Percentiles rank a stretch among this genome's conserved stretches.
Evolutionary conservation across 164 flowering plant species (phyloP).

Genomic region (Umbilicus rupestris): DNA sequence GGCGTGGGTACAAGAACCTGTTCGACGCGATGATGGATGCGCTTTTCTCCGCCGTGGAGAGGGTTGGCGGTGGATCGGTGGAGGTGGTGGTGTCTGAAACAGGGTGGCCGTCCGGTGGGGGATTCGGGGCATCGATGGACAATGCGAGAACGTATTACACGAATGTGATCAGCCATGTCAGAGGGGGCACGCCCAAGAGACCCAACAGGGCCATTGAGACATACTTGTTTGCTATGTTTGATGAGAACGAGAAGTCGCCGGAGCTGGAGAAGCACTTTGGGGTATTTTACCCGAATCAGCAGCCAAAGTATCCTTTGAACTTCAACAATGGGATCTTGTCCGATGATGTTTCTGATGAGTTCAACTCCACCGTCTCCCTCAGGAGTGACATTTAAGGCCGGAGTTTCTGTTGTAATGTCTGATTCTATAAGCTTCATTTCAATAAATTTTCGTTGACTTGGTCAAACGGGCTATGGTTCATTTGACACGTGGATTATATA

Average conservation of each 20-base stretch:
- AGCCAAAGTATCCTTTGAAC: slow-evolving; percentile 16
- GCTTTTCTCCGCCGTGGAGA: slow-evolving; percentile 24
- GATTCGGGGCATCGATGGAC: slow-evolving; percentile 14
- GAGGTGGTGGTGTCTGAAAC: slow-evolving; percentile 34
- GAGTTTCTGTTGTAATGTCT: no score
- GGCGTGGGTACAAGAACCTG: slow-evolving; percentile 18
- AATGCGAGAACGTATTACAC: slow-evolving; percentile 20
- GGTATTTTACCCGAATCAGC: slow-evolving; percentile 18
- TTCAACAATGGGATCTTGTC: slow-evolving; percentile 11
- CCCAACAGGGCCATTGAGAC: slow-evolving; percentile 23
- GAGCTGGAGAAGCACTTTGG: slow-evolving; percentile 24
- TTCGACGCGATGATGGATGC: slow-evolving; percentile 37
- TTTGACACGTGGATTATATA: no score
- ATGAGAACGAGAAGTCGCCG: slow-evolving; percentile 22
- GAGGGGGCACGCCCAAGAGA: slow-evolving; percentile 26
- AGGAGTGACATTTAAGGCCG: slow-evolving; percentile 13
- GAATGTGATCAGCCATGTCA: slow-evolving; percentile 22
- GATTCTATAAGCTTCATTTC: no score
- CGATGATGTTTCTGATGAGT: slow-evolving; percentile 9
- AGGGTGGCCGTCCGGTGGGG: slow-evolving; percentile 37
- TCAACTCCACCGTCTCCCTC: slow-evolving; percentile 8
- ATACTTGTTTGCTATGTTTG: slow-evolving; percentile 24
- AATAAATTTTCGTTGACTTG: no score
- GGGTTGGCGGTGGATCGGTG: slow-evolving; percentile 14
- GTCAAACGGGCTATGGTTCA: no score